Base-by-base conservation (phyloP, 805 yeast species). In the Kuraishia ogatae region DNA sequence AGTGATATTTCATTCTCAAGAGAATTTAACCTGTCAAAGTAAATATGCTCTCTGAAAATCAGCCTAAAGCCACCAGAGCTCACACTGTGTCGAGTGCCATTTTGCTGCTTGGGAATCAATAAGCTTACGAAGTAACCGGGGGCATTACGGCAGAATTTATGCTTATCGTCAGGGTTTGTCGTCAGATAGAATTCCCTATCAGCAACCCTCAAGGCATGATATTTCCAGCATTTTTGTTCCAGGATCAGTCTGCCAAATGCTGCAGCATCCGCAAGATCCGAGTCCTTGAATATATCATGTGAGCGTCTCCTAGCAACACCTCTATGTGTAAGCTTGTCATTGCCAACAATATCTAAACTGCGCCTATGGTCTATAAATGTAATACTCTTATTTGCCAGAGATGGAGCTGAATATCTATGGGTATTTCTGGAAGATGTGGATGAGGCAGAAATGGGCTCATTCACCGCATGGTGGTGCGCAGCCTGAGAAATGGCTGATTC, bases 91-190 rank as follows among this genome's bases (percentile, higher is more conserved):
- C 43, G 24, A 7, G 17, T 24, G n/a, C 46, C 24, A 35, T 43
- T 46, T n/a, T 5, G 23, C 21, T n/a, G 39, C 11, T 46, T 23
- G 61, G 64, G 48, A 49, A 67, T 49, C 48, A 67, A 64, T 1
- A 78, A 60, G 53, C 76, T 75, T 17, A 84, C 80, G 60, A 76
- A 80, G 61, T 80, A 83, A 2, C 88, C 83, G 0, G 90, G 90
- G 0, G 82, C 88, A 59, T 75, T 73, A 35, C 87, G 70, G 54
- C 86, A 79, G 59, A 76, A 78, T 43, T 80, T 65, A 63, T 85
- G 90, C 58, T 79, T 76, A 20, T 73, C 66, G 22, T 82, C 83
- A 0, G 91, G 91, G 60, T 83, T 85, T 0, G 92, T 85, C 1
- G 90, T 78, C 50, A 85, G 62, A 62, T 84, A 84, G 51, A 83